Evolutionary conservation across 495 filamentous ascomycete genomes (phyloP), one percentile per base, ranked within the genome.

Genomic region (Astrothelium macrocarpum): DNA sequence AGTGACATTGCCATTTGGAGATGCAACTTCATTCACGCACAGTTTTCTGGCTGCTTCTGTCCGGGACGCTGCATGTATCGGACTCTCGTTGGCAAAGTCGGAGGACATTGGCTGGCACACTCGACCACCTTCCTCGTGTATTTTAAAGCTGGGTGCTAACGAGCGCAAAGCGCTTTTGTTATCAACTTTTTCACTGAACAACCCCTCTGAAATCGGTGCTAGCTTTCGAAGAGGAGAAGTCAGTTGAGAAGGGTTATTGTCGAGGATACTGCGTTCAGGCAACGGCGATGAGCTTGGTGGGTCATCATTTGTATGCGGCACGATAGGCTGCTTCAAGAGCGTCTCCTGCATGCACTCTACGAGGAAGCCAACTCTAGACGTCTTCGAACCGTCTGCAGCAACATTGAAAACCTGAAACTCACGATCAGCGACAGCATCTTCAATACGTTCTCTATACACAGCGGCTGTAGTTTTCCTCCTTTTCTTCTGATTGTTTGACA

Each of bases 311-410:
- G 75, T 66, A 23, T 68, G 62, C 49, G 62, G 20, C 49, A 72
- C 69, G 11, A 74, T 65, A 64, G 77, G 66, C 56, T 68, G 68
- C 32, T 66, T 79, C 53, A 78, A 75, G 63, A 85, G 70, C 59
- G 82, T 83, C 39, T 84, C 82, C 59, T 89, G 85, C 61, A 91
- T 83, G 64, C 80, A 81, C 66, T 90, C 85, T 25, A 91, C 73
- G 29, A 90, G 77, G 20, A 78, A 74, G 60, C 80, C 87, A 39
- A 89, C 80, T 58, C 82, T 82, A 7, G 84, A 82, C 36, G 81
- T 73, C 69, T 83, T 86, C 5, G 80, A 62, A 11, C 20, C 56
- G 1, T 36, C 36, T 9, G 63, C 66, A 10, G 16, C 31, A 18
- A n/a, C 20, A 10, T 61, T 53, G 28, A 36, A 16, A 1, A 64